Evolutionary conservation across 495 filamentous ascomycete genomes (phyloP), one percentile per base, ranked within the genome.

Genomic region (Bathelium albidoporum): DNA sequence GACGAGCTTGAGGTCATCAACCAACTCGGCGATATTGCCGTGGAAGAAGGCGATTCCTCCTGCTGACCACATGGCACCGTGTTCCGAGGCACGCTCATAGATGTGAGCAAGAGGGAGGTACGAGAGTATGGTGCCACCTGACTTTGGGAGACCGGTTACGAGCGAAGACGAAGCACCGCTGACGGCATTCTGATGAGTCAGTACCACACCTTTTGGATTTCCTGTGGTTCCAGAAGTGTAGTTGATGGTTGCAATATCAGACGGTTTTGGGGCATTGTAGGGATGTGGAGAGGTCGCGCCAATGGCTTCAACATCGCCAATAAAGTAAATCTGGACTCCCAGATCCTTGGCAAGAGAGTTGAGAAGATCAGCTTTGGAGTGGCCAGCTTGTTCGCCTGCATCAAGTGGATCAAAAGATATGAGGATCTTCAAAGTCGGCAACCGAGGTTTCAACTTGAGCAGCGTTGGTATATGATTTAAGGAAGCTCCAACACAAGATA

Each of bases 221-320:
- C 94, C 95, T 0, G 94, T 98, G 11, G 94, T 98, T 20, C 94
- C 94, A 14, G 90, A 95, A 11, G 94, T 98, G 77, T 98, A 98
- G 78, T 97, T 98, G 76, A 98, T 91, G 34, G 94, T 97, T 62
- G 95, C 80, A 69, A 88, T 81, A 70, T 97, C 91, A 1, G 87
- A 81, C 0, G 88, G 83, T 32, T 75, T 76, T 10, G 94, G 93
- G 32, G 87, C 82, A 59, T 85, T 85, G 72, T 82, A 78, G 49
- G 86, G 82, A 34, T 83, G 81, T 32, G 86, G 86, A 5, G 84
- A 82, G 24, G 82, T 74, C 43, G 79, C 83, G 20, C 95, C 94
- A 14, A 96, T 66, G 52, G 84, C 81, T 76, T 98, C 95, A 2
- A 89, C 84, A 60, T 94, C 84, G 45, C 79, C 74, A 49, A 97